Evolutionary conservation across 176 grass and related monocot genomes (phyloP), one percentile per base, ranked within the genome.

Genomic region (Raddia guianensis): DNA sequence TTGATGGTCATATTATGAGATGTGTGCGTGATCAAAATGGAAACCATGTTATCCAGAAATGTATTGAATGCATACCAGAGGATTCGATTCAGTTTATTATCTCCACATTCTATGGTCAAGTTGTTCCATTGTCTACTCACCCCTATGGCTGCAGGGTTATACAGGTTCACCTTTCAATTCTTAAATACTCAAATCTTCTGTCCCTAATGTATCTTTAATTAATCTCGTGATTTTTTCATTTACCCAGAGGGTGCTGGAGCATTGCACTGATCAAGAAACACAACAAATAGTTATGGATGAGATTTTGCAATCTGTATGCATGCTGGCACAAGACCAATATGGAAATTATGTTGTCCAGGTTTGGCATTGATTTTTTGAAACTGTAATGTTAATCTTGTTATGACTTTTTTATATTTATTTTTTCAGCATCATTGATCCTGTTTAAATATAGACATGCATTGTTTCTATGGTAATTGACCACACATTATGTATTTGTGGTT

Each of bases 21-120:
- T 97, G 94, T 42, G 94, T 97, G 61, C 89, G 91, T 74, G 94
- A 97, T 83, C 94, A 97, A 86, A 97, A 97, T 90, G 94, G 94
- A 73, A 97, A 97, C 45, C 94, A 97, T 88, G 94, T 97, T 83
- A 91, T 97, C 74, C 94, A 97, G 76, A 97, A 97, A 87, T 97
- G 94, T 81, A 97, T 97, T 12, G 94, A 97, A 83, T 94, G 94
- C 82, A 80, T 97, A 58, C 94, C 91, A 7, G 91, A 91, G 71
- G 91, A 94, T 49, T 91, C 80, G 15, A 88, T 97, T 33, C 87
- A 94, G 68, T 97, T 97, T 71, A 92, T 97, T 35, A 91, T 97
- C 76, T 94, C 89, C 53, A 91, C 89, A 74, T 97, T 97, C 65
- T 94, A 94, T 81, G 85, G 89, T 76, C 91, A 97, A 86, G 94